phyloP scores from a whole-genome alignment of 2,329 filamentous ascomycete species.

The Calonectria honghensis region DNA sequence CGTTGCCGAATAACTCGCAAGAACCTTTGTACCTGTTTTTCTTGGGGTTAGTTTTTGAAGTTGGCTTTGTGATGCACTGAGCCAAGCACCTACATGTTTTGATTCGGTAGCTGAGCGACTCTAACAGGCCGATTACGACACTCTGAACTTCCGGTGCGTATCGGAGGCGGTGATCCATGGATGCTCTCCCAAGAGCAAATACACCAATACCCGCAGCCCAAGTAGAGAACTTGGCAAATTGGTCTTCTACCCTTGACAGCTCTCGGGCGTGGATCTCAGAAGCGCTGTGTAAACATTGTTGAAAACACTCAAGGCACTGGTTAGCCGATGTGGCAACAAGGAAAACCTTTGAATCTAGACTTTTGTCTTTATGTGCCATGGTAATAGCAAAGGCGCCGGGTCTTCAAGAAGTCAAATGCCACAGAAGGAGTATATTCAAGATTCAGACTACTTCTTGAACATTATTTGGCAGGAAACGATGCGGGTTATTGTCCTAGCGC shows the following conservation, averaged over 20 bases:
- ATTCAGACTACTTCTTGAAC: too few relatives aligned
- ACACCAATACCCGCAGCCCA: slow-evolving; percentile 44
- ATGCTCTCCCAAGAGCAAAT: slow-evolving; percentile 32
- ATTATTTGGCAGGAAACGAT: too few relatives aligned
- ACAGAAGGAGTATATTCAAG: too few relatives aligned
- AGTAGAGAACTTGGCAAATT: slow-evolving; percentile 46
- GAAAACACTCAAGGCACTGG: slow-evolving; percentile 36
- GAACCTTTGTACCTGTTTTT: background rate
- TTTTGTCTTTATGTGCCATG: too few relatives aligned
- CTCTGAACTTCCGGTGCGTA: slow-evolving; percentile 36
- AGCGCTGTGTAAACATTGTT: slow-evolving; percentile 28
- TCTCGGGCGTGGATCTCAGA: slow-evolving; percentile 27
- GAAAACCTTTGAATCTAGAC: background rate
- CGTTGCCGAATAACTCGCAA: background rate
- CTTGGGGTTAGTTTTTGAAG: background rate
- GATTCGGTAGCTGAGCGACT: slow-evolving; percentile 37
- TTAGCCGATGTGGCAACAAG: slow-evolving; percentile 10
- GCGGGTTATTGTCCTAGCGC: too few relatives aligned
- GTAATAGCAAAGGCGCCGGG: too few relatives aligned
- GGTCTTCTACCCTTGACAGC: slow-evolving; percentile 43
- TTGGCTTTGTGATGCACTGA: background rate
- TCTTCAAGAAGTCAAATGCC: too few relatives aligned
- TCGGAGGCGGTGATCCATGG: slow-evolving; percentile 45
- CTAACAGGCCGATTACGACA: slow-evolving; percentile 37
- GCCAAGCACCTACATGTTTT: slow-evolving; percentile 23